Evolutionary conservation across 2,329 filamentous ascomycete genomes (phyloP).

Genomic region (Rhynchosporium agropyri): DNA sequence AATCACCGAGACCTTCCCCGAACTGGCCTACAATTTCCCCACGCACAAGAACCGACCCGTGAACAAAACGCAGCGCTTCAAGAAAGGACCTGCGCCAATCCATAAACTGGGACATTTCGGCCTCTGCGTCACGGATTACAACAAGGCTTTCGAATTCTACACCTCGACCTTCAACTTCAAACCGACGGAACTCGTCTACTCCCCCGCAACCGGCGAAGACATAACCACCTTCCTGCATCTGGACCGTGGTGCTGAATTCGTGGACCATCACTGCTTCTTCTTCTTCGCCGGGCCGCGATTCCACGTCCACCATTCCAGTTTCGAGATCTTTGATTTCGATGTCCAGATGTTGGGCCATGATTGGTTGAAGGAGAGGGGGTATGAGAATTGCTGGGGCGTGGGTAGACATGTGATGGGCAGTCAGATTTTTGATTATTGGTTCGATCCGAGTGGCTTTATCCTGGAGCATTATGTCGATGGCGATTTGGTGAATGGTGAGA

Average conservation of each 20-base stretch:
- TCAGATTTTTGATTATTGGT: conserved; percentile 72
- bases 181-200: conserved; percentile 47
- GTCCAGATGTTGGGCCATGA: conserved; percentile 70
- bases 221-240: conserved; percentile 56
- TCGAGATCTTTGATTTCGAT: conserved; percentile 73
- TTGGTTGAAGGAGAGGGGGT: conserved; percentile 65
- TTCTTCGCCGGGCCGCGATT: conserved; percentile 43
- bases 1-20: conserved; percentile 45
- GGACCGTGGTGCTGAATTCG: conserved; percentile 52
- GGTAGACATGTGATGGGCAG: conserved; percentile 70
- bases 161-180: conserved; percentile 53
- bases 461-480: conserved; percentile 73
- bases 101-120: conserved; percentile 60
- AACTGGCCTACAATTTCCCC: conserved; percentile 53
- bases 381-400: conserved; percentile 70
- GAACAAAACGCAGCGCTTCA: conserved; percentile 55
- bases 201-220: conserved; percentile 38
- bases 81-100: conserved; percentile 51
- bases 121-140: conserved; percentile 55
- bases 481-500: conserved; percentile 59
- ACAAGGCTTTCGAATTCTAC: conserved; percentile 54
- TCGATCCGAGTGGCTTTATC: conserved; percentile 64
- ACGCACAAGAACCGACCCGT: conserved; percentile 51
- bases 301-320: conserved; percentile 62
- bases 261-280: conserved; percentile 61